Percentiles rank a stretch among this genome's conserved stretches.
Conservation (phyloP, 768 basidiomycete species). For the Porphyrellus cyaneotinctus region DNA sequence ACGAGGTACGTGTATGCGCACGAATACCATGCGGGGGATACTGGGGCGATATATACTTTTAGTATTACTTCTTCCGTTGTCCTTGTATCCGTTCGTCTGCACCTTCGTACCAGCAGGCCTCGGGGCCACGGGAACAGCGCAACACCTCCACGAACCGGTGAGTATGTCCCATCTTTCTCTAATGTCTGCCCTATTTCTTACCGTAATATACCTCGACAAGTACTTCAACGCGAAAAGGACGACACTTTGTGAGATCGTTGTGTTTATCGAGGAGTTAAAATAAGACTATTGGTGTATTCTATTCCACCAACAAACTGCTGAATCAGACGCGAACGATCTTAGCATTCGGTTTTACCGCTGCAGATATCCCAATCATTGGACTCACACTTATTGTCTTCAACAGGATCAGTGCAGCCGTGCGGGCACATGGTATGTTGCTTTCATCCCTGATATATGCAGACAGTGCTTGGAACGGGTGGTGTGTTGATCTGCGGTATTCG, state of each 20-base stretch:
- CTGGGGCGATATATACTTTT: background rate
- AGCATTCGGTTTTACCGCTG: slow-evolving; percentile 86
- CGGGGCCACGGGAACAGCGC: slow-evolving; percentile 63
- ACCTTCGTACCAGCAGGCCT: slow-evolving; percentile 57
- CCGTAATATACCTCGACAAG: slow-evolving; percentile 31
- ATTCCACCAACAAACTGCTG: background rate
- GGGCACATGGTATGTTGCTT: slow-evolving; percentile 63
- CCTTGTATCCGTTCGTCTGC: slow-evolving; percentile 68
- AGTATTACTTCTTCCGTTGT: slow-evolving; percentile 61
- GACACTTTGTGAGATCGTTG: slow-evolving; percentile 59
- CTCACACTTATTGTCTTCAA: slow-evolving; percentile 82
- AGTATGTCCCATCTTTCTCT: slow-evolving; percentile 15
- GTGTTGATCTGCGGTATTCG: no score
- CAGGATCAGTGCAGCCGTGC: slow-evolving; percentile 91
- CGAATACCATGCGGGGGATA: background rate
- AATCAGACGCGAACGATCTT: background rate
- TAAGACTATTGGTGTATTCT: slow-evolving; percentile 75
- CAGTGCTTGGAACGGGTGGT: no score
- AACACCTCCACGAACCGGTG: slow-evolving; percentile 65
- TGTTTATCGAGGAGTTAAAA: slow-evolving; percentile 85
- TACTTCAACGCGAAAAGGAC: slow-evolving; percentile 87
- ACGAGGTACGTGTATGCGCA: slow-evolving; percentile 17
- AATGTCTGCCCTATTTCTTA: background rate
- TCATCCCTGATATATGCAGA: background rate
- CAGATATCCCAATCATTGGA: slow-evolving; percentile 76